Base-by-base conservation (phyloP, 116 monocot genomes). In the Cymodocea nodosa region DNA sequence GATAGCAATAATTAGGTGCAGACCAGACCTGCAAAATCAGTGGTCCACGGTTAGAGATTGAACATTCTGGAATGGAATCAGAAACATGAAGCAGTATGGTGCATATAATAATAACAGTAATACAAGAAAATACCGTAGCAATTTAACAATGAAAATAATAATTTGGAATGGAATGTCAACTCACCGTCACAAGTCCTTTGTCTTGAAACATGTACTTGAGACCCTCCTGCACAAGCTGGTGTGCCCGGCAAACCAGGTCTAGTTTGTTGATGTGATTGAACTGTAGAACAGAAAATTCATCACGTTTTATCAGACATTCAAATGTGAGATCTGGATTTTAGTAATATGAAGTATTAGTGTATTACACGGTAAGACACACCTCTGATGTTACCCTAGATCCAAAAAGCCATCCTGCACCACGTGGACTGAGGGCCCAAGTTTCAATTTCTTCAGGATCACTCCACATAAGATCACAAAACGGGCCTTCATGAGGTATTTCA, bases 391-490 rank as follows among this genome's bases (percentile, higher is more conserved):
- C 94, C 62, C 90, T 73, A 7, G 94, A 94, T 66, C 94, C 94
- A 77, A 94, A 94, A 60, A 94, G 94, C 94, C 94, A 94, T 18
- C 94, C 94, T 20, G 94, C 94, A 59, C 94, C 94, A 40, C 94
- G 84, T 16, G 94, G 94, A 80, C 90, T 90, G 54, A 94, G 83
- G 62, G 94, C 87, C 94, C 94, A 94, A 39, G 94, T 90, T 35
- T 90, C 94, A 49, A 94, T 94, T 67, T 94, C 94, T 67, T 94
- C 94, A 51, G 94, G 94, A 68, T 94, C 94, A 76, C 94, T 94
- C 94, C 94, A 94, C 94, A 94, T 94, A 18, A 94, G 83, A 77
- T 94, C 94, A 68, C 94, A 94, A 65, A 94, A 94, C 2, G 94
- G 94, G 2, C 94, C 94, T 70, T 94, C 94, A 65, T 94, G 94